These are phyloP conservation scores for Maudiozyma barnettii DNA, from an alignment of 805 yeast species.

Conservation along the genomic window DNA sequence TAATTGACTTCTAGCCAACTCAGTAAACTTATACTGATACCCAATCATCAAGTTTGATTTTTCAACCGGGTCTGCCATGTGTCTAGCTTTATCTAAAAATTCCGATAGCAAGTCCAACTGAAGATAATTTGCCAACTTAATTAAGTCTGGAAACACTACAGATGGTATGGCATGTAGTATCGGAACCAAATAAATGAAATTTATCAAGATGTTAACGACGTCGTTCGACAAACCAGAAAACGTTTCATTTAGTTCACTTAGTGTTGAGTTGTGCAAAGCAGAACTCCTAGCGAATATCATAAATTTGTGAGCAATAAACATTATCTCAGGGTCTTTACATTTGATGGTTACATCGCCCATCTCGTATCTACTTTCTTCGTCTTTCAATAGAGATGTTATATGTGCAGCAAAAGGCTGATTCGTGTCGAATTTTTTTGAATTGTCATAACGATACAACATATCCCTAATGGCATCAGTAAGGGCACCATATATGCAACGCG, in stretches of 20 bases:
- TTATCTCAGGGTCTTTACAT: conserved; percentile 1
- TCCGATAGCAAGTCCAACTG: conserved; percentile 31
- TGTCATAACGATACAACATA: conserved; percentile 48
- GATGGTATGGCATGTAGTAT: conserved; percentile 32
- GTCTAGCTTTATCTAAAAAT: conserved; percentile 26
- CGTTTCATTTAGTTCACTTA: background rate
- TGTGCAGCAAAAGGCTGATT: conserved; percentile 68
- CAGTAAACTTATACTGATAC: conserved; percentile 26
- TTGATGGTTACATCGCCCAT: conserved; percentile 22
- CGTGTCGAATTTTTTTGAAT: conserved; percentile 57
- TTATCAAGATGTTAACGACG: conserved; percentile 20
- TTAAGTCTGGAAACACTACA: conserved; percentile 24
- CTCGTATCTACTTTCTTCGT: conserved; percentile 8
- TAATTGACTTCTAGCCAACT: conserved; percentile 21
- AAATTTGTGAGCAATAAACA: conserved; percentile 33
- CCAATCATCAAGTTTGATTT: conserved; percentile 28
- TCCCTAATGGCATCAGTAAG: conserved; percentile 55
- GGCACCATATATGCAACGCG: conserved; percentile 70
- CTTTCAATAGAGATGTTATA: conserved; percentile 36
- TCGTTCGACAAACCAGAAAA: background rate
- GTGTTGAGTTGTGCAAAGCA: conserved; percentile 16
- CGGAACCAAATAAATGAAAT: conserved; percentile 32
- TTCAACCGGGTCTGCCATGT: conserved; percentile 23
- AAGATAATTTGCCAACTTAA: conserved; percentile 28
- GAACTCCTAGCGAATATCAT: conserved; percentile 33